Conservation (phyloP, 1,139 yeast genomes). For the Taphrina sp. region DNA sequence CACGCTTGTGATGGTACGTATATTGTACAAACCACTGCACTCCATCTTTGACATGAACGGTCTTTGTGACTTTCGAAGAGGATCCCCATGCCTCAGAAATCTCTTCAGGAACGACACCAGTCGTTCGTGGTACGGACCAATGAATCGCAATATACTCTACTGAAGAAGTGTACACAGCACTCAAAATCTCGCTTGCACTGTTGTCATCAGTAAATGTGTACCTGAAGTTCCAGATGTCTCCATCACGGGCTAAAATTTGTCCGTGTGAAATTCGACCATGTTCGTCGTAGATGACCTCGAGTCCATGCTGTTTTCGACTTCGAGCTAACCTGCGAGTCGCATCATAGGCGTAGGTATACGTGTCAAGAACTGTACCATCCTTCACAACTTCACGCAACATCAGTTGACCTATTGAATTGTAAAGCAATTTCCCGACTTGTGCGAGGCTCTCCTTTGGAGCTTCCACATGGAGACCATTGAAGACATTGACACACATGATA, state of each 20-base stretch:
- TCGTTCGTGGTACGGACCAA: conserved; percentile 9
- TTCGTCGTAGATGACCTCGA: not conserved
- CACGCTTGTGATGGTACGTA: conserved; percentile 13
- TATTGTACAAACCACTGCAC: conserved; percentile 8
- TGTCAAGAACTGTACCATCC: too few relatives aligned
- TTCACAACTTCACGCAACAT: too few relatives aligned
- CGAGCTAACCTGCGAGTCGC: not conserved
- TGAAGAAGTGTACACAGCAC: not conserved
- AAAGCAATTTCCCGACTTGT: too few relatives aligned
- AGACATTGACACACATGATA: too few relatives aligned
- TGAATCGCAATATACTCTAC: not conserved
- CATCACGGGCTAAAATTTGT: not conserved
- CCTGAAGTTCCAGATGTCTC: not conserved
- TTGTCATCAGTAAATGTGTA: not conserved
- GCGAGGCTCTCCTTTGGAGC: too few relatives aligned
- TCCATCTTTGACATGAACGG: not conserved
- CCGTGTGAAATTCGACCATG: conserved; percentile 5
- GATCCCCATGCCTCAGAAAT: conserved; percentile 1
- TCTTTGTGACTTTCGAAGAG: conserved; percentile 1
- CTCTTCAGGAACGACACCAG: not conserved
- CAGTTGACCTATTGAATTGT: too few relatives aligned
- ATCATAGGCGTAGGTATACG: conserved; percentile 6
- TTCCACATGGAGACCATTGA: too few relatives aligned
- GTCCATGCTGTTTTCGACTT: not conserved
- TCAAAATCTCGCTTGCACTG: not conserved